These are phyloP conservation scores for Adenanthera pavonina DNA, from an alignment of 306 rosid genomes.

Conservation along the genomic window DNA sequence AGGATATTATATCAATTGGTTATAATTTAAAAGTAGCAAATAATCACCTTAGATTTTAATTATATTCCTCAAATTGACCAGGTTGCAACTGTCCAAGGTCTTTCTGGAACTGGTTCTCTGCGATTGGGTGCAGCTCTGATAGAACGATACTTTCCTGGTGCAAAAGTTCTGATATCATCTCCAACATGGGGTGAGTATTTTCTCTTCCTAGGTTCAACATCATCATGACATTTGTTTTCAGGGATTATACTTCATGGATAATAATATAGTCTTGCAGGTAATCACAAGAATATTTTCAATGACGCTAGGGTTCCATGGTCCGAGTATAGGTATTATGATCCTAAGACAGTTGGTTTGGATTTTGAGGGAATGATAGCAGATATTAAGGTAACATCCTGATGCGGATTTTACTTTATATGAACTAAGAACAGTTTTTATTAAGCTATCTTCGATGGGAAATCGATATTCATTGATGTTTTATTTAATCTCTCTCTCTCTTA, in stretches of 20 bases:
- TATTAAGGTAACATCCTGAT: constrained; percentile 67
- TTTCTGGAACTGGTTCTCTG: constrained; percentile 97
- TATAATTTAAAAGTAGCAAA: not conserved
- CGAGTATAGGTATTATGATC: constrained; percentile 90
- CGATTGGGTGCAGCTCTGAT: constrained; percentile 89
- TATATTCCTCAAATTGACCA: constrained; percentile 42
- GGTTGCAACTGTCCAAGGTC: constrained; percentile 99
- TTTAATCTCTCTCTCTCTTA: not conserved
- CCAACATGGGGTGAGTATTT: constrained; percentile 89
- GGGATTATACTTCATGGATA: constrained; percentile 6
- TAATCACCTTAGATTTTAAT: not conserved
- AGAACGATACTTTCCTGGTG: constrained; percentile 87
- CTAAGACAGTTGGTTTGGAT: constrained; percentile 98
- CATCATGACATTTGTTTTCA: constrained; percentile 31
- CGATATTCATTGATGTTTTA: not conserved
- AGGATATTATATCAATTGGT: constrained; percentile 15
- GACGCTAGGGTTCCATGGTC: constrained; percentile 95
- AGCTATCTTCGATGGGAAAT: constrained; percentile 7
- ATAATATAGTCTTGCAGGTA: constrained; percentile 60
- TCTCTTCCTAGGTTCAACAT: constrained; percentile 34
- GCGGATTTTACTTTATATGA: constrained; percentile 24
- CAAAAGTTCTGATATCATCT: constrained; percentile 86
- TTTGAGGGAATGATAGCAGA: constrained; percentile 95
- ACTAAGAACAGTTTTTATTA: constrained; percentile 15
- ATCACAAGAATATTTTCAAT: constrained; percentile 96